Base-by-base conservation (phyloP, 345 rosid genomes). In the Eucalyptus victrix region DNA sequence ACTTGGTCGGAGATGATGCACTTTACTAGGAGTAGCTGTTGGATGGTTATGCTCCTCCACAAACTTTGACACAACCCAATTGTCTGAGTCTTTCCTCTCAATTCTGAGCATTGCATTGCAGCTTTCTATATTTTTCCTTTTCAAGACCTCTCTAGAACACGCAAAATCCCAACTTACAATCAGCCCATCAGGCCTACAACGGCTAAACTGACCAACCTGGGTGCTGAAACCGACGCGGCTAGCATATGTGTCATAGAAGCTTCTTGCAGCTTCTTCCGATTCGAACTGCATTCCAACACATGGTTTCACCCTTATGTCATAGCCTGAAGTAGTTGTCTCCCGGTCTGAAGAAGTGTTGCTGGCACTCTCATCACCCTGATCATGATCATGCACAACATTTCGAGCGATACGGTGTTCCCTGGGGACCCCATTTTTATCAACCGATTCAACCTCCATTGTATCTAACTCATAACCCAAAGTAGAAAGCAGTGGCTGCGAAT, bases 31-130 rank as follows among this genome's bases (percentile, higher is more conserved):
- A 86, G 90, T 87, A 53, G 44, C 90, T 90, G 91, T 87, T 32
- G 96, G 90, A 90, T 95, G 96, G 90, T 94, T 95, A 91, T 95
- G 96, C 45, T 93, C 95, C 94, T 95, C 94, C 50, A 93, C 91
- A 92, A 95, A 94, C 87, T 94, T 95, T 30, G 94, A 92, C 34
- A 92, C 95, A 21, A 87, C 89, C 96, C 97, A 95, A n/a, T 88
- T 93, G 49, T 83, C 93, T 5, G 90, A 87, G 81, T 94, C 92
- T 28, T 93, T 94, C 88, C 94, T 92, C 93, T 92, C 95, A 83
- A 95, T 93, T 87, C 96, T 94, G 90, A 95, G 90, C 92, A 95
- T 56, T 3, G 97, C 97, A 91, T 93, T 92, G 91, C 97, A 95
- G 86, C 94, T 92, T 89, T 94, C 95, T 58, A 94, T 90, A 89